Base-by-base conservation (phyloP, 768 basidiomycete species). In the Kockovaella imperatae region DNA sequence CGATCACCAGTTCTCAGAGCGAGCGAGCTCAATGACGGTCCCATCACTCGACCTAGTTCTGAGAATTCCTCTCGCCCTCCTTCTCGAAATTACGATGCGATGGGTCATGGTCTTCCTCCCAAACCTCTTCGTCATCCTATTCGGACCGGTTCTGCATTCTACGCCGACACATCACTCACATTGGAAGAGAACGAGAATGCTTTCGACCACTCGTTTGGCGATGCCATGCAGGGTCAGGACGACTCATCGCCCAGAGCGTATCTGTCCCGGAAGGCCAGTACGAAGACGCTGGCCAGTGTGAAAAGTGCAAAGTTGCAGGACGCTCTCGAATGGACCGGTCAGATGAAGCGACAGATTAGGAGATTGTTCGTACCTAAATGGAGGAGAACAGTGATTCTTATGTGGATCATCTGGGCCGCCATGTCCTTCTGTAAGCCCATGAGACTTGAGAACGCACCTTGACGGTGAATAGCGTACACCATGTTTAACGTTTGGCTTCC, bases 401-500 rank as follows among this genome's bases (percentile, higher is more conserved):
- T 70, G 69, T 67, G 67, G 64, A 56, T 63, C 44, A 67, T 70
- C 13, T 70, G 69, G 69, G 67, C 59, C 5, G 54, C 57, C n/a
- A 68, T 70, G 65, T 59, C 58, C 18, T 57, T 70, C 26, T 50
- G 63, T 68, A 25, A 51, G 61, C 53, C 3, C 23, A 8, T n/a
- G 26, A 47, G 35, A 29, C 4, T 20, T 39, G 36, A 39, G 11
- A 32, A 10, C 29, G 28, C 35, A 11, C 10, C 10, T 38, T 14
- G 32, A 39, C 31, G 45, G 17, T 36, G 17, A 21, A 1, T 49
- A 64, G 61, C 53, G 14, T 62, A 61, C 21, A 61, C 60, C 14
- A 70, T 66, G 69, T 70, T 68, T 56, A 70, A 68, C 26, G 67
- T 68, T 5, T 70, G 69, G 69, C 49, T 70, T 15, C 69, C 69